Conservation (phyloP, 2,329 filamentous ascomycete genomes). For the Daldinia sp. region DNA sequence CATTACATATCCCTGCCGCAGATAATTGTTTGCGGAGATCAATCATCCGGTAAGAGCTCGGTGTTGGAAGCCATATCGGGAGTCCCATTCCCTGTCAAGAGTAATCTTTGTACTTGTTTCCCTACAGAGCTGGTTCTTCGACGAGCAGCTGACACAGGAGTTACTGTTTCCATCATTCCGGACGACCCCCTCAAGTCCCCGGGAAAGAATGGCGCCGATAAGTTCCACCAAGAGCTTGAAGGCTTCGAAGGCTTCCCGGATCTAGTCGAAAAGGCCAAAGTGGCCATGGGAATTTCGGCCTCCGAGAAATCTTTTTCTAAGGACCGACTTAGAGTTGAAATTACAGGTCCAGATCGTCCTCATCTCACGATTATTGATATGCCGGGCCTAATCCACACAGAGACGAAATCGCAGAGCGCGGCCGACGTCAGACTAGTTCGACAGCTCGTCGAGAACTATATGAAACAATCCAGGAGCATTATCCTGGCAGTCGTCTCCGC, state of each 20-base stretch:
- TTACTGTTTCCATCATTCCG: slow-evolving; percentile 51
- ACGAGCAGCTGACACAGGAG: slow-evolving; percentile 46
- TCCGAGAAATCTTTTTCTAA: slow-evolving; percentile 52
- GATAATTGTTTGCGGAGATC: slow-evolving; percentile 67
- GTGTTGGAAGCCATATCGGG: slow-evolving; percentile 71
- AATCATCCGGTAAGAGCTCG: slow-evolving; percentile 70
- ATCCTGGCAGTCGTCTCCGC: slow-evolving; percentile 67
- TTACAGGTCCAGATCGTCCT: slow-evolving; percentile 56
- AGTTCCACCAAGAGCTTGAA: slow-evolving; percentile 42
- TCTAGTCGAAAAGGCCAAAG: slow-evolving; percentile 52
- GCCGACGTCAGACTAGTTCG: slow-evolving; percentile 55
- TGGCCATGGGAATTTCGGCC: slow-evolving; percentile 58
- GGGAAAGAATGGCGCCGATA: slow-evolving; percentile 38
- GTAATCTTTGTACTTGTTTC: slow-evolving; percentile 68
- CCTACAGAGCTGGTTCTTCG: slow-evolving; percentile 69
- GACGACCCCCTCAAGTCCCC: slow-evolving; percentile 41
- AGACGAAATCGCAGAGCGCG: slow-evolving; percentile 56
- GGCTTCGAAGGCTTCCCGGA: slow-evolving; percentile 45
- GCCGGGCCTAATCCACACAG: slow-evolving; percentile 62
- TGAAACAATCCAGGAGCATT: slow-evolving; percentile 63
- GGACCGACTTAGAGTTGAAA: slow-evolving; percentile 58
- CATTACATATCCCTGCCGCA: slow-evolving; percentile 53
- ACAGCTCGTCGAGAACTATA: slow-evolving; percentile 62
- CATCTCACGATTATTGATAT: slow-evolving; percentile 68
- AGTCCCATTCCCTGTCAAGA: slow-evolving; percentile 66